Conservation (phyloP, 2,329 filamentous ascomycete species). For the Cadophora sp. region DNA sequence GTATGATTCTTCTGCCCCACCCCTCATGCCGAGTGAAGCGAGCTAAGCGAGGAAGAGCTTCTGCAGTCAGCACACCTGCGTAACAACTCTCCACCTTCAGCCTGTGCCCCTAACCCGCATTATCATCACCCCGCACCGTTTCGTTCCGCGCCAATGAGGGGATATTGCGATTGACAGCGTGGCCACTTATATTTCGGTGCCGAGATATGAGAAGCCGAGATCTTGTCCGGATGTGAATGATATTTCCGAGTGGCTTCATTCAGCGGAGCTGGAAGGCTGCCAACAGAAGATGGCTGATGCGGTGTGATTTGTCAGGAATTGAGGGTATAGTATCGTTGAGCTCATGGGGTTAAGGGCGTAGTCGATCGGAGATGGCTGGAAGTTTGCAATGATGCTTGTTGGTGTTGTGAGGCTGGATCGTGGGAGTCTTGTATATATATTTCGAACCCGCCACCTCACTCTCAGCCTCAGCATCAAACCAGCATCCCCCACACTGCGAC, state of each 20-base stretch:
- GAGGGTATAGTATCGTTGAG: not conserved
- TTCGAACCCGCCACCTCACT: not conserved
- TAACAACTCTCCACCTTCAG: not conserved
- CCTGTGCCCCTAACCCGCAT: not conserved
- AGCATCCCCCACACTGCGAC: not conserved
- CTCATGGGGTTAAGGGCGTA: not conserved
- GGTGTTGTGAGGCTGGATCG: not conserved
- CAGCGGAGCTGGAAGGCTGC: not conserved
- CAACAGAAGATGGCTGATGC: not conserved
- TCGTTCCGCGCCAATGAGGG: not conserved
- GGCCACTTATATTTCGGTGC: no score
- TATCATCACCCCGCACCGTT: not conserved
- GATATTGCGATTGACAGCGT: not conserved
- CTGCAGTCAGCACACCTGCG: not conserved
- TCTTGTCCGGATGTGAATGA: no score
- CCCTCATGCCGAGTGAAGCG: not conserved
- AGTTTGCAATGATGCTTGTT: not conserved
- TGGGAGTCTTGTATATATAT: not conserved
- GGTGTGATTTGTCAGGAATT: not conserved
- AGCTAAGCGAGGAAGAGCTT: not conserved
- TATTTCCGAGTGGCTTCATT: not conserved
- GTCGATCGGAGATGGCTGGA: not conserved
- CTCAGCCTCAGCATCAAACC: not conserved
- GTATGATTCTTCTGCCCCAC: not conserved
- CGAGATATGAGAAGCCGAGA: no score